Base-by-base conservation (phyloP, 2,329 filamentous ascomycete genomes). In the Colletotrichum tanaceti region DNA sequence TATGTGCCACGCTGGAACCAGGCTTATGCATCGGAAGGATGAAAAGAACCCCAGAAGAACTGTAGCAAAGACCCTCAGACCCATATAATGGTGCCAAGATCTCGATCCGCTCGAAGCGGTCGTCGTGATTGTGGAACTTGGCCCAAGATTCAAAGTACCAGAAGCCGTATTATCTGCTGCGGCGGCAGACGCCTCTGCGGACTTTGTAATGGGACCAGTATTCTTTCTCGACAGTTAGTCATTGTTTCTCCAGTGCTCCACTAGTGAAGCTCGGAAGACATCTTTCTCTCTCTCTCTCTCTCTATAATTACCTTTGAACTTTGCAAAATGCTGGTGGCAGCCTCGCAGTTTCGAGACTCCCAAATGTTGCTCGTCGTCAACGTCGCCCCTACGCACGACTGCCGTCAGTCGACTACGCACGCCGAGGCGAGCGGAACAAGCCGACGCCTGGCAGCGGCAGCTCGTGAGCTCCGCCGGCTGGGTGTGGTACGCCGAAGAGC, bases 261-360 rank as follows among this genome's bases (percentile, higher is more conserved):
- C n/a, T n/a, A n/a, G n/a, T n/a, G n/a, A n/a, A n/a, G n/a, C n/a
- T n/a, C n/a, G n/a, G n/a, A n/a, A n/a, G n/a, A n/a, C n/a, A n/a
- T n/a, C n/a, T n/a, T n/a, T n/a, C n/a, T n/a, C n/a, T n/a, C n/a
- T n/a, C n/a, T n/a, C n/a, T n/a, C n/a, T n/a, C n/a, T n/a, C n/a
- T n/a, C n/a, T n/a, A n/a, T n/a, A n/a, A n/a, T n/a, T n/a, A n/a
- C n/a, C 50, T 54, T 39, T 39, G 50, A 13, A 3, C 1, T 39
- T 3, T 54, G 11, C 32, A 39, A 22, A 22, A 54, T 35, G 11
- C 13, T 11, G 1, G 32, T 39, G 13, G 58, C 46, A n/a, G 32
- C 60, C 3, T 41, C 60, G 22, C 60, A 63, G 43, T 49, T 39
- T 16, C 43, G 41, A 49, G 58, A 50, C 32, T 63, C 60, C 50